Conservation (phyloP, 441 rosid species). For the Mallotus repandus region DNA sequence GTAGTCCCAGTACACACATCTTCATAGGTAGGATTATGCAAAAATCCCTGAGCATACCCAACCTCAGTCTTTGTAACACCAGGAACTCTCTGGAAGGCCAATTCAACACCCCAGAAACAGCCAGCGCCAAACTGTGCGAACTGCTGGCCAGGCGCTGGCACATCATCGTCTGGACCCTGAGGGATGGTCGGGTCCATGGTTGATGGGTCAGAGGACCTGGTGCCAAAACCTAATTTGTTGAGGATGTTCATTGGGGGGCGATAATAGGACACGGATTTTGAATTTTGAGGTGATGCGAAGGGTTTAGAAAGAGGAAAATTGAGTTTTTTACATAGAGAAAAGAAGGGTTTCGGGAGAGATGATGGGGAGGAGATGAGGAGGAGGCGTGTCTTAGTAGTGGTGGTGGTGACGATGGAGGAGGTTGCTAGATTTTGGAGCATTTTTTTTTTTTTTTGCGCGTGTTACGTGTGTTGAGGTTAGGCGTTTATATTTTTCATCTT, state of each 20-base stretch:
- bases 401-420: slow-evolving; percentile 13
- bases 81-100: slow-evolving; percentile 73
- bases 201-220: slow-evolving; percentile 43
- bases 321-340: slow-evolving; percentile 23
- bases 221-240: slow-evolving; percentile 73
- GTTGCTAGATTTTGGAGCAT: slow-evolving; percentile 26
- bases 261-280: slow-evolving; percentile 27
- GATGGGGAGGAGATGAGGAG: slow-evolving; percentile 25
- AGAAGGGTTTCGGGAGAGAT: slow-evolving; percentile 32
- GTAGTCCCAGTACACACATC: slow-evolving; percentile 75
- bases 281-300: slow-evolving; percentile 22
- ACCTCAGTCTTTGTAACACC: slow-evolving; percentile 82
- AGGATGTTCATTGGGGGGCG: slow-evolving; percentile 72
- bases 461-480: neutral
- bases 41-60: slow-evolving; percentile 66
- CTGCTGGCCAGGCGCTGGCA: slow-evolving; percentile 64
- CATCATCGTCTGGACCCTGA: slow-evolving; percentile 68
- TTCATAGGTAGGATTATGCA: slow-evolving; percentile 62
- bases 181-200: slow-evolving; percentile 57
- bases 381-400: slow-evolving; percentile 21
- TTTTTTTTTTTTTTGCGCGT: slow-evolving; percentile 11
- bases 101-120: slow-evolving; percentile 92
- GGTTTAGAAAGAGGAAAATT: slow-evolving; percentile 24
- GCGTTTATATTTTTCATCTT: neutral
- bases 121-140: slow-evolving; percentile 88